Percentiles rank a stretch among this genome's conserved stretches.
These are phyloP conservation scores for Pilasporangium apinafurcum DNA, from an alignment of 352 stramenopile species.

Conservation along the genomic window DNA sequence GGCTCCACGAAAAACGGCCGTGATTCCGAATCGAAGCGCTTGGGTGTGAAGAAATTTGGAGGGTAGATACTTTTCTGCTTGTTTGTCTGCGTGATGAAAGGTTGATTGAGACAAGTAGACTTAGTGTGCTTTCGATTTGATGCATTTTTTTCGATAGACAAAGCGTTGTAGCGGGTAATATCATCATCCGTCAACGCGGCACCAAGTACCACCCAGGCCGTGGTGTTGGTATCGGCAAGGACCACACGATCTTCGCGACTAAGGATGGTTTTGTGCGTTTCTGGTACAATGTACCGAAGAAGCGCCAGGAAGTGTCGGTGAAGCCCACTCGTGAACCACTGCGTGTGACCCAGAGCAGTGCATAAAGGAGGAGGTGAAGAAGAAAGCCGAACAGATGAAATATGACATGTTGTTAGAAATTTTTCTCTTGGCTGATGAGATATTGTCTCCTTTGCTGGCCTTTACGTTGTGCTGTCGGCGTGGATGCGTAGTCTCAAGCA, in stretches of 20 bases:
- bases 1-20: conserved; percentile 97
- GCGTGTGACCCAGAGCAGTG: conserved; percentile 12
- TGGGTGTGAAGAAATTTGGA: conserved; percentile 97
- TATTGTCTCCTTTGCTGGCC: no score
- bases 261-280: conserved; percentile 88
- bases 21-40: conserved; percentile 94
- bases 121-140: background rate
- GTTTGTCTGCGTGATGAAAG: background rate
- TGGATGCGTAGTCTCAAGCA: no score
- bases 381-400: no score
- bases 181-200: conserved; percentile 97
- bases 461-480: no score
- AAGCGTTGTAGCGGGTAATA: conserved; percentile 91
- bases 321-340: conserved; percentile 65
- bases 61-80: conserved; percentile 36
- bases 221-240: conserved; percentile 92
- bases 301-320: conserved; percentile 82
- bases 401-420: no score
- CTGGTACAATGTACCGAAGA: conserved; percentile 84
- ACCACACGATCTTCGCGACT: conserved; percentile 92
- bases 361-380: no score
- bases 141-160: conserved; percentile 27
- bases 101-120: background rate
- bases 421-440: no score
- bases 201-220: conserved; percentile 94